Evolutionary conservation across 495 filamentous ascomycete genomes (phyloP), one percentile per base, ranked within the genome.

Genomic region (Jackrogersella minutella): DNA sequence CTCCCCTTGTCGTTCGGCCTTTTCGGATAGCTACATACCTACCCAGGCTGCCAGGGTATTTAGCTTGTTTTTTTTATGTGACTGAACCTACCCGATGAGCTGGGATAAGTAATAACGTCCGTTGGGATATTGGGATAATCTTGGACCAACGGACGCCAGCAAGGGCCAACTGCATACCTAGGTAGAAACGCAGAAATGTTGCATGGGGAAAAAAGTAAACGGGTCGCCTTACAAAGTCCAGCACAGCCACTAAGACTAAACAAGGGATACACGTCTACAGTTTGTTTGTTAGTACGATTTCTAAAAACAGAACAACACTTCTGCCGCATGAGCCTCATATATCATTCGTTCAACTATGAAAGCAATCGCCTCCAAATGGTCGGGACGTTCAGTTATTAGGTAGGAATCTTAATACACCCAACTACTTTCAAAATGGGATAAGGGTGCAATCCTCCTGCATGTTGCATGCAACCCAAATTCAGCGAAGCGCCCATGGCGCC

Each of bases 221-320:
- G 16, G 30, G 2, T 13, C 34, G 24, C 19, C n/a, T 10, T 17
- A n/a, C 31, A 26, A 47, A 19, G 11, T 36, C 31, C 3, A 30
- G 9, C 53, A 57, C 39, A 57, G 53, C 53, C 53, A 57, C 44
- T 31, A 28, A 49, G 49, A 37, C 34, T 11, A 4, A 37, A 37
- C 13, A 37, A 37, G 34, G 34, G 9, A 37, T 37, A 37, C 34
- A 37, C 3, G 44, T 34, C 26, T 34, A 37, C 19, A n/a, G 39
- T 57, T 44, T 30, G 31, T 49, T 21, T 43, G n/a, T 50, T 63
- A 56, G 59, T 49, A 13, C 33, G 5, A n/a, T 47, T 63, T 63
- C 59, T 63, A 63, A 63, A 63, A 63, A 63, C 59, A 63, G 59
- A 63, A 63, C 49, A 34, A 24, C 28, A 14, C 49, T 9, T 39